phyloP scores from a whole-genome alignment of 2,329 filamentous ascomycete genomes.

The Dactylellina sp. region DNA sequence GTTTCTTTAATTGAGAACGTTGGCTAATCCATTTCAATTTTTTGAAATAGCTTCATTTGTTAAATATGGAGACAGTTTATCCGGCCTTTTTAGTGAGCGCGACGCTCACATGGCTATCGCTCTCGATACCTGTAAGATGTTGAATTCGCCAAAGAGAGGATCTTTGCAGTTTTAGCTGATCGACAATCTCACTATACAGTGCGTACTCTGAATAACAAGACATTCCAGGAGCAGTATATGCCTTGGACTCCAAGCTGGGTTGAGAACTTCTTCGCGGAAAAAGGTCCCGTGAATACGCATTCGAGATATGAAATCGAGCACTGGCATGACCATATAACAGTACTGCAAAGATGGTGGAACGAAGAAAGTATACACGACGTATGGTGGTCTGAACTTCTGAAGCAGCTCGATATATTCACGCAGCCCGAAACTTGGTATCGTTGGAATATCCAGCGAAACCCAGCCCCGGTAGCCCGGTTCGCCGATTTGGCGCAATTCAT shows the following conservation, averaged over 20 bases:
- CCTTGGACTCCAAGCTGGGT: conserved; percentile 11
- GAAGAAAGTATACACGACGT: conserved; percentile 20
- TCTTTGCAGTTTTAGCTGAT: neutral
- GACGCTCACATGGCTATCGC: conserved; percentile 27
- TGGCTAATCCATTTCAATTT: neutral
- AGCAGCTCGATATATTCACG: conserved; percentile 30
- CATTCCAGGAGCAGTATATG: conserved; percentile 35
- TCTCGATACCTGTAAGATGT: conserved; percentile 26
- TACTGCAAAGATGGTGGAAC: conserved; percentile 49
- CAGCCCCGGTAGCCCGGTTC: too few species aligned
- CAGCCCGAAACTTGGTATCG: conserved; percentile 38
- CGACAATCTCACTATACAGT: conserved; percentile 1
- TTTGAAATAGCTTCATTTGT: conserved; percentile 30
- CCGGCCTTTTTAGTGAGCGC: conserved; percentile 9
- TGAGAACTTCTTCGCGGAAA: neutral
- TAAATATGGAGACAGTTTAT: conserved; percentile 29
- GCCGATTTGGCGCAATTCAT: neutral
- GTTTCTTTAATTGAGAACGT: neutral
- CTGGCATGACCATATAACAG: conserved; percentile 47
- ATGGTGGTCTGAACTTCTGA: conserved; percentile 46
- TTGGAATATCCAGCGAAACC: conserved; percentile 25
- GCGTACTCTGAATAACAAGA: conserved; percentile 18
- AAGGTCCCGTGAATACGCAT: neutral
- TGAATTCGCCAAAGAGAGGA: neutral
- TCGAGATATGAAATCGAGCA: conserved; percentile 37